Base-by-base conservation (phyloP, 108 stramenopile species). In the Poteriospumella lacustris region DNA sequence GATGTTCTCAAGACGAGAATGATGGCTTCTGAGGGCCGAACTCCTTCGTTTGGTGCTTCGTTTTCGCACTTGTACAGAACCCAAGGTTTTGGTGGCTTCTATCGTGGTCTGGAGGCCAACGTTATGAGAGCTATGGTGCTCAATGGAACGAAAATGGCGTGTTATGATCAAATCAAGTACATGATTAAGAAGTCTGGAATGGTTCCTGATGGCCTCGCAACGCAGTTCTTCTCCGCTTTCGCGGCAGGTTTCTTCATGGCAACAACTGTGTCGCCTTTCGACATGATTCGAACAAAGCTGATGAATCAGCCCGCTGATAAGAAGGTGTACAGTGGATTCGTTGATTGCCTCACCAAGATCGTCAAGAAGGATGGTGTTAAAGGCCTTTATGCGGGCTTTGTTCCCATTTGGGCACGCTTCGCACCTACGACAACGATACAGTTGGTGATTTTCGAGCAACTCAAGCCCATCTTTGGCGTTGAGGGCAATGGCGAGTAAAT, bases 231-330 rank as follows among this genome's bases (percentile, higher is more conserved):
- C 52, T 86, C 91, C 19, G 91, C 92, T 40, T 88, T 90, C 39
- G 83, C 86, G 58, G 94, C 94, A 29, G 94, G 94, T 42, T 94
- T 94, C 78, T 94, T 94, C 89, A 94, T 94, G 94, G 92, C 94
- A 39, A 89, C 88, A n/a, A 92, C 94, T 5, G 93, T 94, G 28
- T 80, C 88, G 70, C 93, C 93, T 0, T 94, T 92, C 77, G 93
- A 94, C 73, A 92, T 92, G 90, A 81, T 92, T 36, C 89, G 93
- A 69, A 94, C 93, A 3, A 84, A 88, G 58, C 80, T 94, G 33
- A 94, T 94, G 93, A 94, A 94, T 78, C 93, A 94, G 77, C 93
- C 93, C 73, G 79, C 92, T 24, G 91, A 92, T 83, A 88, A 89
- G 43, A 93, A 91, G 80, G 83, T 95, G 34, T 93, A 93, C 87